Percentiles rank a stretch among this genome's conserved stretches.
Conservation (phyloP, 192 early-diverging fungal species). For the Umbelopsis ramanniana region DNA sequence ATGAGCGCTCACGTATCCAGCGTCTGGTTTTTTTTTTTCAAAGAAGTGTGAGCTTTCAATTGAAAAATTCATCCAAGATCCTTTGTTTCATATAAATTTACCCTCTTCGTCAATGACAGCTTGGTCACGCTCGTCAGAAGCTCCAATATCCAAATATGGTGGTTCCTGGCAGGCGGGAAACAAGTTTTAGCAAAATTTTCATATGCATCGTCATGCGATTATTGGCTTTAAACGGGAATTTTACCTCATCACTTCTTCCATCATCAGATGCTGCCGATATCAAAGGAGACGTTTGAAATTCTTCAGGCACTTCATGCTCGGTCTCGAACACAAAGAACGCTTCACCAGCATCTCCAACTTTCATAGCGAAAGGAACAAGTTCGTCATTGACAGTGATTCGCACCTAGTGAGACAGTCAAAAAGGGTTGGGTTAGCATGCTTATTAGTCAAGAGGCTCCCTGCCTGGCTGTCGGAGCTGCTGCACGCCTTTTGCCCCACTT, state of each 20-base stretch:
- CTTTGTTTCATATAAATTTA: not conserved
- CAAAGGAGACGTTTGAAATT: slow-evolving; percentile 94
- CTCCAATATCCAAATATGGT: slow-evolving; percentile 41
- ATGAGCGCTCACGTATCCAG: slow-evolving; percentile 73
- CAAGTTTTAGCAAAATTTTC: not conserved
- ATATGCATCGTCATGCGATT: slow-evolving; percentile 18
- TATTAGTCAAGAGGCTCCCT: slow-evolving; percentile 17
- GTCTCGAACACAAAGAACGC: slow-evolving; percentile 98
- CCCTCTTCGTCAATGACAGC: slow-evolving; percentile 15
- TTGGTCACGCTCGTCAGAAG: slow-evolving; percentile 25
- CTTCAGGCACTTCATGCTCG: slow-evolving; percentile 85
- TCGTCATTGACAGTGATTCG: slow-evolving; percentile 86
- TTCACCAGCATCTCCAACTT: slow-evolving; percentile 96
- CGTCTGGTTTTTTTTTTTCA: slow-evolving; percentile 26
- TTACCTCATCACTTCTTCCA: slow-evolving; percentile 39
- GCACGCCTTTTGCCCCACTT: not conserved
- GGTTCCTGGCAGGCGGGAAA: slow-evolving; percentile 27
- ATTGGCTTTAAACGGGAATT: not conserved
- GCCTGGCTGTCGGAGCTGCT: not conserved
- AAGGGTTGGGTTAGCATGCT: slow-evolving; percentile 1
- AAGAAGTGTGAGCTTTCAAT: not conserved
- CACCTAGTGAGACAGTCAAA: slow-evolving; percentile 52
- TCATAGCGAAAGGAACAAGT: slow-evolving; percentile 85
- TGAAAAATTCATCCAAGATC: not conserved
- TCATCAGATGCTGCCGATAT: slow-evolving; percentile 52